Percentiles rank a stretch among this genome's conserved stretches.
Conservation (phyloP, 495 filamentous ascomycete species). For the Pyrenula aspistea region DNA sequence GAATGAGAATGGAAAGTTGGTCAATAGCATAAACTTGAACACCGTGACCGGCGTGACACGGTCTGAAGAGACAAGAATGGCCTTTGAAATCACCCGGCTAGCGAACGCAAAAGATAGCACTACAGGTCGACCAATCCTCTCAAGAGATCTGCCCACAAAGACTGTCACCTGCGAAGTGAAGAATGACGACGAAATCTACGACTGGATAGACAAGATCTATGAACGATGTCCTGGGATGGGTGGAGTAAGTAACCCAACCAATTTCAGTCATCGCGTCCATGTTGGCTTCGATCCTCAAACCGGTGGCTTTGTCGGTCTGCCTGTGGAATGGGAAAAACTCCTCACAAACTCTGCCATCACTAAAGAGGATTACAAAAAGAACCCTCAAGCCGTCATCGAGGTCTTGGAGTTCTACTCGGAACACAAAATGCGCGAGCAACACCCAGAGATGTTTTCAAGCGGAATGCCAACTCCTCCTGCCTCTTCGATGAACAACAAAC, state of each 20-base stretch:
- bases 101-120: constrained; percentile 50
- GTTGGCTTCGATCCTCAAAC: constrained; percentile 93
- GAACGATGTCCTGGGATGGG: constrained; percentile 94
- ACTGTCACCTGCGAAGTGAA: constrained; percentile 83
- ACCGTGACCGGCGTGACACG: constrained; percentile 77
- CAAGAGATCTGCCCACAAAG: constrained; percentile 64
- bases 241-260: constrained; percentile 94
- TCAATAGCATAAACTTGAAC: constrained; percentile 65
- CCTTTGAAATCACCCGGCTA: constrained; percentile 78
- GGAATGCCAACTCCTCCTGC: constrained; percentile 55
- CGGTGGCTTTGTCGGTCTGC: constrained; percentile 85
- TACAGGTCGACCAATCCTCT: constrained; percentile 44
- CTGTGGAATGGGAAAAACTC: constrained; percentile 91
- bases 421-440: constrained; percentile 74
- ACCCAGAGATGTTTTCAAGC: constrained; percentile 65
- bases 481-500: constrained; percentile 33
- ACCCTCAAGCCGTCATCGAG: constrained; percentile 96
- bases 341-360: constrained; percentile 92
- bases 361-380: constrained; percentile 93
- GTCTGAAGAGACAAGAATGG: constrained; percentile 74
- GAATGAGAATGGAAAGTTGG: constrained; percentile 69
- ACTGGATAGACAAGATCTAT: constrained; percentile 97
- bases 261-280: constrained; percentile 92
- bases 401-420: constrained; percentile 97
- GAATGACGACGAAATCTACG: constrained; percentile 88